Conservation (phyloP, 495 filamentous ascomycete species). For the Annulohypoxylon maeteangense region DNA sequence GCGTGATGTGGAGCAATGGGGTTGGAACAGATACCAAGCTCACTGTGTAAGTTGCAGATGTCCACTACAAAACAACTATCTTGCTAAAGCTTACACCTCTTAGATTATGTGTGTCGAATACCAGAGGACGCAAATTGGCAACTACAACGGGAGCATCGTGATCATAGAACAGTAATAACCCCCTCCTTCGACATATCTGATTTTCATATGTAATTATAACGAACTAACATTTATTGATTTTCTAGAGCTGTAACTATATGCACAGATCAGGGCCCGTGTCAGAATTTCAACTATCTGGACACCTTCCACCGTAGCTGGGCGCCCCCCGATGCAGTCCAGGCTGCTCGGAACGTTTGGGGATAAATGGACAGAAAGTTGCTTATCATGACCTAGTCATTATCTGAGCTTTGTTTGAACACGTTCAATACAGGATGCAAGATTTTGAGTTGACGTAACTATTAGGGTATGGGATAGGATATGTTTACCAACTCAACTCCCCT, state of each 20-base stretch:
- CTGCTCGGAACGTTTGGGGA: background rate
- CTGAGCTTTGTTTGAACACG: background rate
- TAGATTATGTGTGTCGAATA: slow-evolving; percentile 4
- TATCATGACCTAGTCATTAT: background rate
- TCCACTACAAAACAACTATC: background rate
- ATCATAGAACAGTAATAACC: background rate
- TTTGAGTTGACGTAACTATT: too few species aligned
- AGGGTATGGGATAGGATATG: background rate
- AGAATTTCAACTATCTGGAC: background rate
- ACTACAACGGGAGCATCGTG: background rate
- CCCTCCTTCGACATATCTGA: background rate
- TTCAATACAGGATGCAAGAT: background rate
- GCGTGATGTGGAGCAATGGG: background rate
- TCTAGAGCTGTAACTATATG: background rate
- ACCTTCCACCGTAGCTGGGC: background rate
- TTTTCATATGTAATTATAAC: background rate
- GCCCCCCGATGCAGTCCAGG: background rate
- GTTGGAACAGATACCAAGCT: background rate
- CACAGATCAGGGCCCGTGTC: background rate
- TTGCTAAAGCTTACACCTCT: background rate
- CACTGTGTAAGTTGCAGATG: background rate
- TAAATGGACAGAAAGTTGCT: background rate
- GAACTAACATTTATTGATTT: background rate
- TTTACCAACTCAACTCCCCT: background rate
- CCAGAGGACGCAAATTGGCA: background rate